These are phyloP conservation scores for Boletellus ananas DNA, from an alignment of 768 basidiomycete genomes.

Conservation along the genomic window DNA sequence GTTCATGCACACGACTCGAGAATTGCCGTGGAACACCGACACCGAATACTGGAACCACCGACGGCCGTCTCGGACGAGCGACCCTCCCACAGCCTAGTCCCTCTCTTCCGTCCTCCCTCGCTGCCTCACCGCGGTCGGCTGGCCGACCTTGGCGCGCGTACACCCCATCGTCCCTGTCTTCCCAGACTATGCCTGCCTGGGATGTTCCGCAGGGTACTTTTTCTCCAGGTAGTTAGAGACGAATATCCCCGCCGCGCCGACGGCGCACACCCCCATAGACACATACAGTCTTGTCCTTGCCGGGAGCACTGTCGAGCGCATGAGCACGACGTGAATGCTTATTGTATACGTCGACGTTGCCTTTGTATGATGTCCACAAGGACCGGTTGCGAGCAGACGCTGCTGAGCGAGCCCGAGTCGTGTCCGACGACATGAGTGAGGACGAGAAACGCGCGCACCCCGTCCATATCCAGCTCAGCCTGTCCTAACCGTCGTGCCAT, in stretches of 20 bases:
- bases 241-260: conserved; percentile 45
- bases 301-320: conserved; percentile 43
- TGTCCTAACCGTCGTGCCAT: conserved; percentile 32
- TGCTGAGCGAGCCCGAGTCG: neutral
- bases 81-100: conserved; percentile 6
- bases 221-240: conserved; percentile 52
- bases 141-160: conserved; percentile 10
- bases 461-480: no score
- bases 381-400: conserved; percentile 16
- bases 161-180: neutral
- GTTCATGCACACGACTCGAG: conserved; percentile 6
- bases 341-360: conserved; percentile 19
- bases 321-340: conserved; percentile 9
- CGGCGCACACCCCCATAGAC: conserved; percentile 44
- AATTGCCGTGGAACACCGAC: conserved; percentile 26
- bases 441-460: neutral
- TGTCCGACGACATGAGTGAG: conserved; percentile 16
- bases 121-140: conserved; percentile 5
- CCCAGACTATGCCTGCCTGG: neutral
- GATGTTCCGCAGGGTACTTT: conserved; percentile 25
- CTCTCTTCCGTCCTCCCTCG: neutral
- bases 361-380: conserved; percentile 46
- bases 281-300: conserved; percentile 49
- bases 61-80: conserved; percentile 21
- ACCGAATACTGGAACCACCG: conserved; percentile 11